phyloP scores from a whole-genome alignment of 2,329 filamentous ascomycete genomes.

The Xylariaceae sp. region DNA sequence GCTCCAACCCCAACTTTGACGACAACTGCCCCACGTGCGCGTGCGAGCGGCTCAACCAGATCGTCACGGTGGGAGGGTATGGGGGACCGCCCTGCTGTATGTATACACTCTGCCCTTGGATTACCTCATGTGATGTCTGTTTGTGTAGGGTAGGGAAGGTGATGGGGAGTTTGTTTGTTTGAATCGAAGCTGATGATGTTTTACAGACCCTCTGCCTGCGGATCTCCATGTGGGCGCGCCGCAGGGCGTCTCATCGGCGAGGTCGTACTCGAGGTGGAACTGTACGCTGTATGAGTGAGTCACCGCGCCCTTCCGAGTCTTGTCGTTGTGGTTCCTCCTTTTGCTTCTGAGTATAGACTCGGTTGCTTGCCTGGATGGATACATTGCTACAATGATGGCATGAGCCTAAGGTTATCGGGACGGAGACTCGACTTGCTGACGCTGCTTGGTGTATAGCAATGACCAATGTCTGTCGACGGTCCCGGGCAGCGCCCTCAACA shows the following conservation, averaged over 20 bases:
- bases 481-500: conserved; percentile 10
- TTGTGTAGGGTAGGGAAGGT: too few relatives aligned
- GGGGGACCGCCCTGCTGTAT: conserved; percentile 20
- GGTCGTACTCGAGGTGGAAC: conserved; percentile 21
- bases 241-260: conserved; percentile 21
- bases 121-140: background rate
- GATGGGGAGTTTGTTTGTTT: too few relatives aligned
- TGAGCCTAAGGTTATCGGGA: too few relatives aligned
- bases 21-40: conserved; percentile 17
- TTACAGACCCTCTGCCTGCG: conserved; percentile 17
- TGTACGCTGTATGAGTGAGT: conserved; percentile 22
- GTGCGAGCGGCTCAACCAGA: conserved; percentile 15
- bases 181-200: background rate
- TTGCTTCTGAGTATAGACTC: too few relatives aligned
- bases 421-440: too few relatives aligned
- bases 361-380: too few relatives aligned
- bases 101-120: background rate
- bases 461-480: conserved; percentile 10
- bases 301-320: too few relatives aligned
- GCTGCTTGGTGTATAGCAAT: conserved; percentile 15
- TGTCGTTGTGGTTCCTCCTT: too few relatives aligned
- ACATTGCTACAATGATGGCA: background rate
- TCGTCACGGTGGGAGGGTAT: conserved; percentile 13
- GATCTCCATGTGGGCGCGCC: conserved; percentile 19
- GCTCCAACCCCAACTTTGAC: conserved; percentile 23